phyloP scores from a whole-genome alignment of 495 filamentous ascomycete genomes.

The Aspergillus bridgeri region DNA sequence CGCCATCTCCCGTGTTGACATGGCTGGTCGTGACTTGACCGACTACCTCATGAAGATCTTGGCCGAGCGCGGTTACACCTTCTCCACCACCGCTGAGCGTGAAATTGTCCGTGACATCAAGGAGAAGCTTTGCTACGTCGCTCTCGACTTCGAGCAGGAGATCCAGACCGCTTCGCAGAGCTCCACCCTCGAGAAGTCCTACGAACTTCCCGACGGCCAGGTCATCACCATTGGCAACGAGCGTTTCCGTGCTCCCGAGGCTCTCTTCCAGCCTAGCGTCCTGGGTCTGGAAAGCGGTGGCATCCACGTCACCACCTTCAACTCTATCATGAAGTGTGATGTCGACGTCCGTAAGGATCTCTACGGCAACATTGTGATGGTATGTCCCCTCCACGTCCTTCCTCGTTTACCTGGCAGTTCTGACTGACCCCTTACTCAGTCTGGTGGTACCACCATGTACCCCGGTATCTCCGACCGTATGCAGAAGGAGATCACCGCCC shows the following conservation, averaged over 20 bases:
- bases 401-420: not conserved
- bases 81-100: constrained; percentile 99
- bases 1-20: constrained; percentile 98
- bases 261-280: constrained; percentile 98
- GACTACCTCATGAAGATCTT: constrained; percentile 99
- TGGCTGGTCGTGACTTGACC: constrained; percentile 99
- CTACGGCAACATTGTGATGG: constrained; percentile 99
- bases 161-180: constrained; percentile 99
- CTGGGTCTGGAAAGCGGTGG: constrained; percentile 96
- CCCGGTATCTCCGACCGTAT: constrained; percentile 99
- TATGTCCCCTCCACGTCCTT: constrained; percentile 45
- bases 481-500: constrained; percentile 99
- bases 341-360: constrained; percentile 99
- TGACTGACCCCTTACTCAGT: constrained; percentile 48
- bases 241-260: constrained; percentile 98
- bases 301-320: constrained; percentile 99
- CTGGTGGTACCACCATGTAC: constrained; percentile 99
- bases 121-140: constrained; percentile 99
- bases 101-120: constrained; percentile 99
- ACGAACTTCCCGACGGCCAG: constrained; percentile 98
- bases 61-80: constrained; percentile 97
- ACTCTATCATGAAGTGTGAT: constrained; percentile 99
- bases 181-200: constrained; percentile 99
- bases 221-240: constrained; percentile 99
- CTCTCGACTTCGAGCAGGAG: constrained; percentile 99